Base-by-base conservation (phyloP, 768 basidiomycete genomes). In the Auriscalpium orientale region DNA sequence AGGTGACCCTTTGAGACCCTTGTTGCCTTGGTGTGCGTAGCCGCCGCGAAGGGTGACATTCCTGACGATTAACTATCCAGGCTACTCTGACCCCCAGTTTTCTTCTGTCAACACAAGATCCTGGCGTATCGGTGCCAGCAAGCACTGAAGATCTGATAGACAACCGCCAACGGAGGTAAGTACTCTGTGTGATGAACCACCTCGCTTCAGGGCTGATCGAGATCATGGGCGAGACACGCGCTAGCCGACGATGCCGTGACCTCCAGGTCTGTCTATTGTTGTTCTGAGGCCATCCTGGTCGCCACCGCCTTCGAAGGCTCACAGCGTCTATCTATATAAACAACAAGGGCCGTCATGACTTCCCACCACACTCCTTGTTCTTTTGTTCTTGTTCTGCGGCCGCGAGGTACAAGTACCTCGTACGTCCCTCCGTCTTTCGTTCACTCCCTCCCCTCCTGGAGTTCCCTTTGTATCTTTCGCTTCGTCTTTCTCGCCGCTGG, bases 281-380 rank as follows among this genome's bases (percentile, higher is more conserved):
- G 38, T 40, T 9, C 38, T 40, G 38, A 9, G 38, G 9, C 40
- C 13, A 43, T 18, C 18, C 13, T 18, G 38, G 38, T 40, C 7
- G 7, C 40, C 40, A 43, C 18, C 13, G 15, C 40, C 40, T 7
- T 28, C 28, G n/a, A 18, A 1, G 15, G 3, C 40, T 18, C 4
- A 46, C 56, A 37, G 43, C 58, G 51, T 52, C 36, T 59, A 58
- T 21, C 58, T 55, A 33, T 59, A 58, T 38, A 53, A 18, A 56
- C 49, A 58, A 59, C 57, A 59, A 59, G 51, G 22, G 35, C 47
- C 6, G 4, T 11, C 4, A 8, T 48, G 40, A 18, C 38, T 36
- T 18, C 40, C 38, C 34, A 33, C 44, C 21, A 22, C 6, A 12
- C 54, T 38, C 28, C 15, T 28, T 37, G 20, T 15, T 7, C 22